A percentile compares a stretch with the other conserved stretches of the same genome.
phyloP scores from a whole-genome alignment of 202 grass and related monocot species.

The Setaria viridis region DNA sequence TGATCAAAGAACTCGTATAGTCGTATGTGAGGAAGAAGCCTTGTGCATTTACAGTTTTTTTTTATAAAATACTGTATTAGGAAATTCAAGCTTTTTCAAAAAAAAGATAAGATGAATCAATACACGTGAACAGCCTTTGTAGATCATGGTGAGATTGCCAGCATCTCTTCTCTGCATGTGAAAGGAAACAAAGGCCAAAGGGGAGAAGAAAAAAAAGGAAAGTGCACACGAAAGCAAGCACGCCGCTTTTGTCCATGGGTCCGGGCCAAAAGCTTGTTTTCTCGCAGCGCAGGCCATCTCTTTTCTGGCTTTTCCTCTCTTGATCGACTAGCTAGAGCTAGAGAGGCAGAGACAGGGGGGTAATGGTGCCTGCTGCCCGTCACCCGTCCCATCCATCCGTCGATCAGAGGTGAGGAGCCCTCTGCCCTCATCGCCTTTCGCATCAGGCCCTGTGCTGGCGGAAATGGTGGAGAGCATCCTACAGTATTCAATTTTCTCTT shows the following conservation, averaged over 20 bases:
- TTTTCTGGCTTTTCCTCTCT: neutral
- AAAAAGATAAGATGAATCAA: too few species aligned
- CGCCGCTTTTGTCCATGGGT: constrained; percentile 28
- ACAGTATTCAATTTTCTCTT: too few species aligned
- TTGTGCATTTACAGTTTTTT: neutral
- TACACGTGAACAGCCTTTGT: neutral
- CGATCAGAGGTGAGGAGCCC: too few species aligned
- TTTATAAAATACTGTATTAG: neutral
- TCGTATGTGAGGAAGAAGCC: too few species aligned
- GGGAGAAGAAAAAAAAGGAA: neutral
- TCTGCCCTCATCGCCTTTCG: too few species aligned
- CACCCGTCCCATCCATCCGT: constrained; percentile 17
- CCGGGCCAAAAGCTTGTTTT: constrained; percentile 41
- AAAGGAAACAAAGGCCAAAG: constrained; percentile 26
- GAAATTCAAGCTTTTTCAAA: neutral
- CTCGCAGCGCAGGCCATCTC: neutral
- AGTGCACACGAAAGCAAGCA: neutral
- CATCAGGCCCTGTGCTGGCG: too few species aligned
- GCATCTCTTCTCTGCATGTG: neutral
- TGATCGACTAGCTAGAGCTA: neutral
- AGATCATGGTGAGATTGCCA: neutral
- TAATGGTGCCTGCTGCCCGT: constrained; percentile 32
- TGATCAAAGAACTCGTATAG: too few species aligned
- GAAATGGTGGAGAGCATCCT: too few species aligned
- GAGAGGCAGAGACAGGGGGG: neutral